Evolutionary conservation across 352 stramenopile species (phyloP), one percentile per base, ranked within the genome.

Genomic region (Elongisporangium senticosum): DNA sequence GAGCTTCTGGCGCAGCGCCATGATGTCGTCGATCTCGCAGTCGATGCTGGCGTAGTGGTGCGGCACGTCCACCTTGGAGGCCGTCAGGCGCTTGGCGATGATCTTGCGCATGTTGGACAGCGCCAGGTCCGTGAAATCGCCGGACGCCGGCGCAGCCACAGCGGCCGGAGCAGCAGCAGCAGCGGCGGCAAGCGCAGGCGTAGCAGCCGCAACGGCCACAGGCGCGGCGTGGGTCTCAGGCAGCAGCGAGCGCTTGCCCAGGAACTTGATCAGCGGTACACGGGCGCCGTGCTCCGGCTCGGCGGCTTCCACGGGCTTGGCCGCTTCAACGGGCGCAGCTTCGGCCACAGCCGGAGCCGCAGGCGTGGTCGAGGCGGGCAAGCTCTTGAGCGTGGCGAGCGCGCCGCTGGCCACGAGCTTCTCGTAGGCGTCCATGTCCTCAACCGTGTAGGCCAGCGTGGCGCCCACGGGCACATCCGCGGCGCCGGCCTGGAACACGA

Each of bases 81-180:
- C 91, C 4, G 96, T 97, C 22, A 99, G 80, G 21, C 98, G 93
- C 67, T 97, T 96, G 24, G 97, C 96, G 65, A 99, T 99, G 64
- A 99, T 93, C 77, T 99, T 99, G 60, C 97, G 87, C 95, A 99
- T 99, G 75, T 97, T 97, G 58, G 78, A 96, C 33, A 96, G 79
- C 49, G 92, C 74, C 24, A 93, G 71, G 69, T 98, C 90, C 20
- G 84, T 79, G 68, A 80, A 98, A 51, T 76, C 64, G 28, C 71
- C 75, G 51, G 76, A 64, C 4, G 58, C 56, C 21, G 64, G 56
- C 0, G 61, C 21, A 1, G 55, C 43, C 22, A 56, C 53, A 5
- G 55, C 33, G 6, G 56, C 28, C 1, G 69, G 7, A 11, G 60
- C 55, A 7, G 59, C 54, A 26, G 64, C 19, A 8, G 48, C 40